Evolutionary conservation across 139 green algal species (phyloP).

Genomic region (Spirogloea muscicola): DNA sequence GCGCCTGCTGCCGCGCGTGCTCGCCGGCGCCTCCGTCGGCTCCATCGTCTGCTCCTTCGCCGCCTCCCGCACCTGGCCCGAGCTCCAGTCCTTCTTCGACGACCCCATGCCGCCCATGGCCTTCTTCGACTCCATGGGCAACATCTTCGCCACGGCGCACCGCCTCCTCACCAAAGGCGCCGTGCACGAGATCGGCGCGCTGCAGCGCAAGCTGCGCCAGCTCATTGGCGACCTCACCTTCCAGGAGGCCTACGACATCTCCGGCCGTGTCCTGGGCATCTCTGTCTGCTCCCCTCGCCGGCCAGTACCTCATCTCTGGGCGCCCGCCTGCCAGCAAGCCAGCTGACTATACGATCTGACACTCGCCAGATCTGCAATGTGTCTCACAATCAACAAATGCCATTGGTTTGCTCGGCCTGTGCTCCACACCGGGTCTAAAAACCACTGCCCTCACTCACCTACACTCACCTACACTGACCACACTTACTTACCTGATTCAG

Average conservation of each 20-base stretch:
- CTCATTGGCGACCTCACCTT: conserved; percentile 62
- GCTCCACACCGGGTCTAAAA: too few species aligned
- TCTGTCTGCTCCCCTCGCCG: conserved; percentile 42
- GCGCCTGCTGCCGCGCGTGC: conserved; percentile 81
- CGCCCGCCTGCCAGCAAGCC: too few species aligned
- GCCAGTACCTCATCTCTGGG: too few species aligned
- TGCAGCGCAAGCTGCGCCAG: conserved; percentile 45
- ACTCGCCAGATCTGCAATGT: too few species aligned
- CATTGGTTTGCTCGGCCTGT: too few species aligned
- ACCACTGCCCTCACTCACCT: too few species aligned
- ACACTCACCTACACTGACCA: too few species aligned
- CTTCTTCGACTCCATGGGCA: conserved; percentile 50
- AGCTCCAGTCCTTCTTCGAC: conserved; percentile 48
- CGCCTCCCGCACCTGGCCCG: conserved; percentile 29
- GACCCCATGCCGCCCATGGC: conserved; percentile 40
- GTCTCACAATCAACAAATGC: too few species aligned
- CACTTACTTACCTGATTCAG: background rate
- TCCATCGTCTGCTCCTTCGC: conserved; percentile 61
- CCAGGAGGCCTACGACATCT: conserved; percentile 61
- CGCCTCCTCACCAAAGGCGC: conserved; percentile 49
- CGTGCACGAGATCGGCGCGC: conserved; percentile 51
- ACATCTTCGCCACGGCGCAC: conserved; percentile 35
- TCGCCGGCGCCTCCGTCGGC: conserved; percentile 84
- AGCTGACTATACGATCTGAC: too few species aligned
- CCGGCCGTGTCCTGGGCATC: conserved; percentile 56